Conservation (phyloP, 2,329 filamentous ascomycete genomes). For the Calonectria montana region DNA sequence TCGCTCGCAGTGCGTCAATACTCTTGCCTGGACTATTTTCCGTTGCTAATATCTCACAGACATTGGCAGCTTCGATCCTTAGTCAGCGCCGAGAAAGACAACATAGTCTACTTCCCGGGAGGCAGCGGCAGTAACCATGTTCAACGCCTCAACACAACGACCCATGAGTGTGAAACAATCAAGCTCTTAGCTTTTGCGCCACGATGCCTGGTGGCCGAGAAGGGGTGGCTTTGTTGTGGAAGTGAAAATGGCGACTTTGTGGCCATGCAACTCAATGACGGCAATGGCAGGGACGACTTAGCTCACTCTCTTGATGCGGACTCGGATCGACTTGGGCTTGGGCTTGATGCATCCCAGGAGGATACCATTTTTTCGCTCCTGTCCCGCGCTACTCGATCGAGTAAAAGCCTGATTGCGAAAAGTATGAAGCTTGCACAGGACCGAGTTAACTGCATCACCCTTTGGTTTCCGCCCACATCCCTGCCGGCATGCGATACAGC, state of each 20-base stretch:
- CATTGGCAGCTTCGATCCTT: slow-evolving; percentile 93
- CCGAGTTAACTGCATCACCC: slow-evolving; percentile 74
- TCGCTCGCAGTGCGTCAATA: slow-evolving; percentile 68
- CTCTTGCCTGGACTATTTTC: slow-evolving; percentile 38
- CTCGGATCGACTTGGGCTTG: slow-evolving; percentile 43
- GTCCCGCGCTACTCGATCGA: slow-evolving; percentile 52
- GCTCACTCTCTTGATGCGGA: slow-evolving; percentile 47
- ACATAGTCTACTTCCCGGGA: slow-evolving; percentile 87
- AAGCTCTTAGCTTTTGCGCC: slow-evolving; percentile 78
- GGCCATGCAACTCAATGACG: slow-evolving; percentile 73
- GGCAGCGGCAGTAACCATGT: slow-evolving; percentile 74
- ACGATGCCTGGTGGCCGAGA: slow-evolving; percentile 87
- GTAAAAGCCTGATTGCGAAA: slow-evolving; percentile 60
- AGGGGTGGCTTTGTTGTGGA: slow-evolving; percentile 91
- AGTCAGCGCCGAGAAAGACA: slow-evolving; percentile 81
- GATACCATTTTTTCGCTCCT: slow-evolving; percentile 51
- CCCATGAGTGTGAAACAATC: slow-evolving; percentile 78
- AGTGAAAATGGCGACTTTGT: slow-evolving; percentile 90
- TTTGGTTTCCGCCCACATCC: slow-evolving; percentile 66
- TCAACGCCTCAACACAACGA: slow-evolving; percentile 75
- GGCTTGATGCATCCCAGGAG: slow-evolving; percentile 47
- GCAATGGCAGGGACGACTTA: slow-evolving; percentile 42
- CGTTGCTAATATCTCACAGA: slow-evolving; percentile 54
- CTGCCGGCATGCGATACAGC: slow-evolving; percentile 46
- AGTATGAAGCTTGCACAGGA: slow-evolving; percentile 68